Evolutionary conservation across 208 protist genomes (phyloP).

Genomic region (Strigomonas galati): DNA sequence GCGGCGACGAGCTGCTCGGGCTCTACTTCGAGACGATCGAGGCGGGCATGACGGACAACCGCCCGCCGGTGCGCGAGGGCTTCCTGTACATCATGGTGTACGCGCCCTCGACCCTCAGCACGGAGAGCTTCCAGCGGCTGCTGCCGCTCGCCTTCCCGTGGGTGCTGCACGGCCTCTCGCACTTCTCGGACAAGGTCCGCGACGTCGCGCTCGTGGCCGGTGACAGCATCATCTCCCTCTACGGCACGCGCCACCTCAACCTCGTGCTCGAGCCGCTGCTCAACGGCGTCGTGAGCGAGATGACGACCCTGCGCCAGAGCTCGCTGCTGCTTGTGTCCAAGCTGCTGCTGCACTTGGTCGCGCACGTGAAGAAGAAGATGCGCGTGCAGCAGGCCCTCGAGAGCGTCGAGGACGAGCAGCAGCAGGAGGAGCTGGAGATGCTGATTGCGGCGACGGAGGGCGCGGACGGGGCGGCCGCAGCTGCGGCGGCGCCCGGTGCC

Average conservation of each 20-base stretch:
- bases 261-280: conserved; percentile 84
- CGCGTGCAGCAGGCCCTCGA: conserved; percentile 56
- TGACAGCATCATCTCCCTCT: conserved; percentile 86
- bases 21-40: conserved; percentile 63
- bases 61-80: conserved; percentile 82
- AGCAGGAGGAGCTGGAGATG: conserved; percentile 23
- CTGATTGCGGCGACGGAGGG: conserved; percentile 31
- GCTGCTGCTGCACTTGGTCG: conserved; percentile 86
- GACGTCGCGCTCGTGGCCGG: conserved; percentile 86
- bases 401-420: conserved; percentile 13
- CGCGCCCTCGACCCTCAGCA: conserved; percentile 73
- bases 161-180: conserved; percentile 88
- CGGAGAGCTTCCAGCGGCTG: conserved; percentile 70
- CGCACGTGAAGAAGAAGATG: conserved; percentile 85
- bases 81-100: conserved; percentile 93
- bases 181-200: conserved; percentile 89
- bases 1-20: conserved; percentile 64
- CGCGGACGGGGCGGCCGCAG: conserved; percentile 21
- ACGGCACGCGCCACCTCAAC: conserved; percentile 78
- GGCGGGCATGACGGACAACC: conserved; percentile 77
- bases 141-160: conserved; percentile 80
- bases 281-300: conserved; percentile 74
- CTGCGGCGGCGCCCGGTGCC: conserved; percentile 14
- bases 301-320: conserved; percentile 83
- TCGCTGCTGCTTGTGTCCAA: conserved; percentile 88